Base-by-base conservation (phyloP, 2,329 filamentous ascomycete genomes). In the Chrysoporthe cubensis region DNA sequence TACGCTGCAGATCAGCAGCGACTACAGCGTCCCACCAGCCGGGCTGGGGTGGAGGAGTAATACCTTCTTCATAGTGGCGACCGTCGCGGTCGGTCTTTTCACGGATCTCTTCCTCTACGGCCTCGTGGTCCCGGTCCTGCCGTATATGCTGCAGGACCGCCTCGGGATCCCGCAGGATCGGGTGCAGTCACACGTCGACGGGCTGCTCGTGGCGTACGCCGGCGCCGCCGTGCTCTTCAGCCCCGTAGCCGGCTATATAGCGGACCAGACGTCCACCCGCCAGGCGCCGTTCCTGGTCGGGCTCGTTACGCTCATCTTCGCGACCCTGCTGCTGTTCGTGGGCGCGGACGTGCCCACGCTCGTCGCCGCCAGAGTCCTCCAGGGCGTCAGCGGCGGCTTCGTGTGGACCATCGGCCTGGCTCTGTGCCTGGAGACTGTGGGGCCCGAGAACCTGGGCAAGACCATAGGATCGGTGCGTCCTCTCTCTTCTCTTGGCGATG, bases 381-480 rank as follows among this genome's bases (percentile, higher is more conserved):
- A 90, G 72, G 88, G 88, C 1, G 77, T 85, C 26, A 86, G 84
- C 66, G 85, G 81, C 7, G 86, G 84, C 0, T 80, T 88, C 43
- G 87, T 90, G 0, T 88, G 87, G 83, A 88, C 85, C 0, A 83
- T 87, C 11, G 85, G 87, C 0, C 76, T 89, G 13, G 85, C 87
- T 1, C 79, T 90, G 68, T 80, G 87, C 50, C 77, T 87, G 5
- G 88, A 90, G 73, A 87, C 87, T 0, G 87, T 90, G 78, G 76
- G 76, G 1, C 73, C 76, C 2, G 79, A 85, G 62, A 85, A 87
- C 59, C 74, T 90, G 48, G 88, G 88, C 2, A 88, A 88, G 74
- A 85, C 85, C 1, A 85, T 90, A 73, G 88, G 88, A 16, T 83
- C 84, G 58, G 81, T 85, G 71, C 74, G 71, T 78, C 13, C n/a